Evolutionary conservation across 768 basidiomycete genomes (phyloP), one percentile per base, ranked within the genome.

Genomic region (Trametes coccinea): DNA sequence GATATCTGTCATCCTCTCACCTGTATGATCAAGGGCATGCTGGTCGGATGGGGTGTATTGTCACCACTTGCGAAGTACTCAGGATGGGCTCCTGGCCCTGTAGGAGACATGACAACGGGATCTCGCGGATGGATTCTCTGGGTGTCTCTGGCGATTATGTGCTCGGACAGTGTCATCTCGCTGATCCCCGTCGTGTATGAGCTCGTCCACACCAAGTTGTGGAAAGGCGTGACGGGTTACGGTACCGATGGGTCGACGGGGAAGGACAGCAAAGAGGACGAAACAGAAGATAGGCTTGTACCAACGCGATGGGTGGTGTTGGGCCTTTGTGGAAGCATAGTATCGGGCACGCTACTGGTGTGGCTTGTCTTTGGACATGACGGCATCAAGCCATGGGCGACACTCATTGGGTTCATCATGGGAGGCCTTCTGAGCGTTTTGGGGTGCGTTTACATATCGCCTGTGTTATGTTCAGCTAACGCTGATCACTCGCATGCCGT

Each of bases 81-180:
- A 0, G 93, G 92, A 10, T 98, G 96, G 96, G 95, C 96, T 0
- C 94, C 96, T 47, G 96, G 95, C 4, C 86, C 90, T 8, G 93
- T 96, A 5, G 86, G 88, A 1, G 91, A 93, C 66, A 93, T 94
- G 83, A 81, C 87, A 4, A 81, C 82, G 61, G 96, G 96, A 44
- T 88, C 94, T n/a, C 84, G 95, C 53, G 93, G 93, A 37, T 96
- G 93, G 93, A 94, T 96, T 56, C 83, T 98, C n/a, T 98, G 96
- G 96, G 82, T 88, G 22, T 91, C 94, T 0, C 81, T 98, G 39
- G 95, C 95, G 4, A 90, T 96, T 69, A 98, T 98, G 96, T 93
- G 89, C 72, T 84, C 93, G 39, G 96, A 98, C 75, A 89, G 89
- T 54, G 73, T 98, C 61, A 82, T 98, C 40, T 93, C 93, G 9